These are phyloP conservation scores for Acanthamoeba castellanii DNA, from an alignment of 208 protist genomes.

Conservation along the genomic window DNA sequence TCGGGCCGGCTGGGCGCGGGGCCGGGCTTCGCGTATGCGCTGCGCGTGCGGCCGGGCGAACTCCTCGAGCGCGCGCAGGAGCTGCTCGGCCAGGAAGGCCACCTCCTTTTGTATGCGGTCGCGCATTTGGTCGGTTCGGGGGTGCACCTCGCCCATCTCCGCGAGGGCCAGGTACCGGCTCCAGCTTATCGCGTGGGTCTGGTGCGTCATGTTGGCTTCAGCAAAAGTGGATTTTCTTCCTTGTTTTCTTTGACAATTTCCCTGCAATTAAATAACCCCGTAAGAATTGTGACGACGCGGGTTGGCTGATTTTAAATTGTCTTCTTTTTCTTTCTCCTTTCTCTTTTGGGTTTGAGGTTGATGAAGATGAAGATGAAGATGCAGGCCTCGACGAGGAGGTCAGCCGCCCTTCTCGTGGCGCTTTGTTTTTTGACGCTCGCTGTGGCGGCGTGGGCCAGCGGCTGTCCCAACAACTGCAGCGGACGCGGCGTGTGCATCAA, in stretches of 20 bases:
- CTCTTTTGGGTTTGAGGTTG: no score
- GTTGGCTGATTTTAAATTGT: no score
- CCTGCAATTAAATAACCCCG: no score
- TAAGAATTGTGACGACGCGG: no score
- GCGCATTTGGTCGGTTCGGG: background rate
- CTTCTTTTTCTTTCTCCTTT: no score
- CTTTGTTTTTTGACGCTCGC: background rate
- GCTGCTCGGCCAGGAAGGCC: background rate
- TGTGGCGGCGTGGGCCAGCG: background rate
- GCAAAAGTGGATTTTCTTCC: no score
- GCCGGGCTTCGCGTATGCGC: background rate
- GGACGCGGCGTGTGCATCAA: background rate
- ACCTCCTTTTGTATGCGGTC: background rate
- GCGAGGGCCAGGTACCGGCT: background rate
- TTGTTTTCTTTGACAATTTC: no score
- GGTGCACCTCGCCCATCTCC: background rate
- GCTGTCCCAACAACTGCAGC: slow-evolving; percentile 18
- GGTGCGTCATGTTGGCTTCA: slow-evolving; percentile 37
- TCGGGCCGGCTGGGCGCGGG: background rate
- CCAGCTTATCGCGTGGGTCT: slow-evolving; percentile 11
- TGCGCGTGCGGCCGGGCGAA: background rate
- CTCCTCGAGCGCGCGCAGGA: background rate
- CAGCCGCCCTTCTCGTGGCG: background rate
- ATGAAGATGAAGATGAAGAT: no score
- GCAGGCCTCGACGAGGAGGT: no score